Percentiles rank a stretch among this genome's conserved stretches.
Conservation (phyloP, 768 basidiomycete species). For the Lentinula lateritia region DNA sequence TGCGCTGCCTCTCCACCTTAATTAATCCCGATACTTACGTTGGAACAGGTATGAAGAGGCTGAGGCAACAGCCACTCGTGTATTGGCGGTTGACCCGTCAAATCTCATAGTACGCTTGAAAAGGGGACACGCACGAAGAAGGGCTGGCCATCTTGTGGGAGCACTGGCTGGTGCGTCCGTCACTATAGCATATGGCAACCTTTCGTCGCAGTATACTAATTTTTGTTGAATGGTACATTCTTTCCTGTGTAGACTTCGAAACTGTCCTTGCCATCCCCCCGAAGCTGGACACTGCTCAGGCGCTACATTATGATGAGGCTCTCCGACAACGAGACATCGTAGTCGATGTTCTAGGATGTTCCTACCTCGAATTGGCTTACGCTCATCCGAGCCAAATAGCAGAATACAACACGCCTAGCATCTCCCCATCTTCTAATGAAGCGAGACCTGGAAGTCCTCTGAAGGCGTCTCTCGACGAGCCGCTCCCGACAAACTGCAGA, state of each 20-base stretch:
- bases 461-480: not conserved
- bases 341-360: not conserved
- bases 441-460: not conserved
- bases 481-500: slow-evolving; percentile 20
- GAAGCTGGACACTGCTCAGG: not conserved
- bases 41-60: slow-evolving; percentile 1
- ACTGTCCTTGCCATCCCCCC: not conserved
- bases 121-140: not conserved
- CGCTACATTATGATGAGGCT: not conserved
- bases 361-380: not conserved
- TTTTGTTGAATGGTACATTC: no score
- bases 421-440: not conserved
- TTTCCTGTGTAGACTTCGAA: not conserved
- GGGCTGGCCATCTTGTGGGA: not conserved
- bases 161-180: not conserved
- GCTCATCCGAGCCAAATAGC: not conserved
- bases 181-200: no score
- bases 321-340: slow-evolving; percentile 2
- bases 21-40: not conserved
- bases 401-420: not conserved
- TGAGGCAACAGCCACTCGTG: slow-evolving; percentile 1
- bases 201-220: no score
- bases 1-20: not conserved
- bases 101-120: not conserved
- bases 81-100: slow-evolving; percentile 1